phyloP scores from a whole-genome alignment of 2,329 filamentous ascomycete genomes.

The Cadophora luteo-olivacea region DNA sequence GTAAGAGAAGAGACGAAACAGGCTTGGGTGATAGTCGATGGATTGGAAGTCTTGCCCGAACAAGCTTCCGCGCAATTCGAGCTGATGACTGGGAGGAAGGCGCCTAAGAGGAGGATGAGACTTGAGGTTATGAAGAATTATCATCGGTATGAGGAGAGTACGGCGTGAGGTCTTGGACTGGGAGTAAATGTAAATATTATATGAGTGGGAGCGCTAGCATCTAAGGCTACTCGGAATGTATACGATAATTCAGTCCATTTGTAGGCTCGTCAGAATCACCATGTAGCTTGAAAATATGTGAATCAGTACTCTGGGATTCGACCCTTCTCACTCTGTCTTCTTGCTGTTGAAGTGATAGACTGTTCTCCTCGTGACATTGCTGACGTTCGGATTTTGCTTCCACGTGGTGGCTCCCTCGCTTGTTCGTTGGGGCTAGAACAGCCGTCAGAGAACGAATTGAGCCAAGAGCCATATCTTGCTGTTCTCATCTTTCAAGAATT shows the following conservation, averaged over 20 bases:
- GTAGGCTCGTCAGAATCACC: neutral
- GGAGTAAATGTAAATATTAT: neutral
- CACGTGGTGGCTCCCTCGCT: too few species aligned
- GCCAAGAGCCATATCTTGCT: too few species aligned
- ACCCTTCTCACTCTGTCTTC: too few species aligned
- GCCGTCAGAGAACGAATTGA: too few species aligned
- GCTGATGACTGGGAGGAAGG: conserved; percentile 76
- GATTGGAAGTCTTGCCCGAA: conserved; percentile 77
- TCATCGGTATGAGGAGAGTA: conserved; percentile 38
- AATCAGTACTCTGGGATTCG: too few species aligned
- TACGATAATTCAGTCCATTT: neutral
- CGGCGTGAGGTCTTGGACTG: neutral
- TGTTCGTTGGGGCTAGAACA: too few species aligned
- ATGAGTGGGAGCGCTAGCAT: neutral
- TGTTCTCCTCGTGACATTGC: too few species aligned
- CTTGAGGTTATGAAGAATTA: conserved; percentile 41
- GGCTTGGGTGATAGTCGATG: conserved; percentile 79
- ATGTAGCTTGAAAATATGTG: neutral
- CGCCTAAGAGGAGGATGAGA: conserved; percentile 74
- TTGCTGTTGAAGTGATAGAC: too few species aligned
- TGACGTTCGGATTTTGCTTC: too few species aligned
- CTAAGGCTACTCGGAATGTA: neutral
- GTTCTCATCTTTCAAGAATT: too few species aligned
- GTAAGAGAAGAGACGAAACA: conserved; percentile 56
- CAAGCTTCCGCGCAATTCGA: conserved; percentile 85